phyloP scores from a whole-genome alignment of 2,329 filamentous ascomycete species.

The Colletotrichum zoysiae region DNA sequence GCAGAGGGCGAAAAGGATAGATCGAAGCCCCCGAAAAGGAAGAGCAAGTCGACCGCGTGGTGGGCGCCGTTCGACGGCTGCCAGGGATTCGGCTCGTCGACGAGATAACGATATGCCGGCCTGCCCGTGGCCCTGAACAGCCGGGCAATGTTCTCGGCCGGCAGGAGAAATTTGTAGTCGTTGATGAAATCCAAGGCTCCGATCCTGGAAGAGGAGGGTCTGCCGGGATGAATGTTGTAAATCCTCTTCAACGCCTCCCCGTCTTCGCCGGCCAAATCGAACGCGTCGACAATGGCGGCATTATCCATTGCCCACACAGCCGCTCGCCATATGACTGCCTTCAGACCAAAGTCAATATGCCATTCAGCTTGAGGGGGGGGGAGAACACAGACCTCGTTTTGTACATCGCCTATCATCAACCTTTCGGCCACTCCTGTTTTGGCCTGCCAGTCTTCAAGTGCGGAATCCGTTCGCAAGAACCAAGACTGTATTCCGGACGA shows the following conservation, averaged over 20 bases:
- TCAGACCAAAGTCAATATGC: background rate
- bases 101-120: slow-evolving; percentile 53
- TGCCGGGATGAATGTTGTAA: slow-evolving; percentile 56
- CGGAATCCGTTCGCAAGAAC: slow-evolving; percentile 56
- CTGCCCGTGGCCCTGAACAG: slow-evolving; percentile 44
- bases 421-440: slow-evolving; percentile 49
- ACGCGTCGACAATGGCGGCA: slow-evolving; percentile 51
- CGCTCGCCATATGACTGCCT: slow-evolving; percentile 60
- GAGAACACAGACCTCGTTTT: slow-evolving; percentile 53
- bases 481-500: slow-evolving; percentile 55
- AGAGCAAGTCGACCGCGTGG: slow-evolving; percentile 60
- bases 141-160: slow-evolving; percentile 42
- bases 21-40: slow-evolving; percentile 58
- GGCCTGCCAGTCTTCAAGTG: slow-evolving; percentile 53
- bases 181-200: slow-evolving; percentile 56
- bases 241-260: slow-evolving; percentile 51
- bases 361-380: background rate
- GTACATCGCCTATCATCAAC: slow-evolving; percentile 57
- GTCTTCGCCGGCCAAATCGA: slow-evolving; percentile 48
- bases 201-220: slow-evolving; percentile 54
- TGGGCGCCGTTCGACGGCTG: slow-evolving; percentile 59
- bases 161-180: slow-evolving; percentile 50
- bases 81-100: slow-evolving; percentile 62
- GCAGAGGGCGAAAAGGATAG: slow-evolving; percentile 52
- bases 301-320: slow-evolving; percentile 54